Evolutionary conservation across 768 basidiomycete species (phyloP).

Genomic region (Phanerochaete sordida): DNA sequence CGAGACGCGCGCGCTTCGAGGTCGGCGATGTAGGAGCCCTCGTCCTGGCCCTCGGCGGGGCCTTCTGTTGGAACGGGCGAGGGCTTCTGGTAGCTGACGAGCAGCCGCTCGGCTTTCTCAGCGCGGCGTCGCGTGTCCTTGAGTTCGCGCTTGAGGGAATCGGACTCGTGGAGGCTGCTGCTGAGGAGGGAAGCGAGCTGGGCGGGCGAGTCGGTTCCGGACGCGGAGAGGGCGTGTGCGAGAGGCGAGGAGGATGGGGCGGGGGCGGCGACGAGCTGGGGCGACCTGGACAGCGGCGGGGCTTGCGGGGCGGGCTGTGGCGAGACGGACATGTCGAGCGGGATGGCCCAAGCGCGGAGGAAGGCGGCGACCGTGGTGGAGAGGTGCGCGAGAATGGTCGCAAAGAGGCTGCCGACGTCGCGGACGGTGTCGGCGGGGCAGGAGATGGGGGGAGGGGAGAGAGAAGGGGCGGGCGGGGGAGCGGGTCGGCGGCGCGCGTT

Average conservation of each 20-base stretch:
- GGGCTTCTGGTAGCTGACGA: conserved; percentile 26
- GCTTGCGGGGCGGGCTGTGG: conserved; percentile 17
- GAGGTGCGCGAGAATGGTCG: background rate
- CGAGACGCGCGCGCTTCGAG: conserved; percentile 41
- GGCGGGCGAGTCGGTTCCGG: conserved; percentile 36
- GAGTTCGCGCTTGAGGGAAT: conserved; percentile 50
- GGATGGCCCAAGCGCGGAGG: background rate
- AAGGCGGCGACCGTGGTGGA: conserved; percentile 1
- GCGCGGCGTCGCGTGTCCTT: conserved; percentile 36
- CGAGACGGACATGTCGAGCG: conserved; percentile 19
- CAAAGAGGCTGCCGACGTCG: conserved; percentile 5
- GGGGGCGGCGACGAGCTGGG: conserved; percentile 6
- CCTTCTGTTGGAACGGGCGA: conserved; percentile 2
- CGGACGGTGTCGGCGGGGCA: conserved; percentile 11
- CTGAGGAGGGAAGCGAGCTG: conserved; percentile 58
- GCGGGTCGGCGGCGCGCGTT: conserved; percentile 12
- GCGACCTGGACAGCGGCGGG: conserved; percentile 8
- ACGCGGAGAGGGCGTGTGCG: conserved; percentile 9
- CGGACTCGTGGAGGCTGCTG: conserved; percentile 49
- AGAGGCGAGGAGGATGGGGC: conserved; percentile 9
- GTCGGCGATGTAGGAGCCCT: conserved; percentile 31
- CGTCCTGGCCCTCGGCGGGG: conserved; percentile 33
- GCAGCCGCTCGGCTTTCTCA: conserved; percentile 50
- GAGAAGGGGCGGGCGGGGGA: conserved; percentile 10
- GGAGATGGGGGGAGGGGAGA: conserved; percentile 7